Evolutionary conservation across 352 stramenopile genomes (phyloP).

Genomic region (Globisporangium nagaii): DNA sequence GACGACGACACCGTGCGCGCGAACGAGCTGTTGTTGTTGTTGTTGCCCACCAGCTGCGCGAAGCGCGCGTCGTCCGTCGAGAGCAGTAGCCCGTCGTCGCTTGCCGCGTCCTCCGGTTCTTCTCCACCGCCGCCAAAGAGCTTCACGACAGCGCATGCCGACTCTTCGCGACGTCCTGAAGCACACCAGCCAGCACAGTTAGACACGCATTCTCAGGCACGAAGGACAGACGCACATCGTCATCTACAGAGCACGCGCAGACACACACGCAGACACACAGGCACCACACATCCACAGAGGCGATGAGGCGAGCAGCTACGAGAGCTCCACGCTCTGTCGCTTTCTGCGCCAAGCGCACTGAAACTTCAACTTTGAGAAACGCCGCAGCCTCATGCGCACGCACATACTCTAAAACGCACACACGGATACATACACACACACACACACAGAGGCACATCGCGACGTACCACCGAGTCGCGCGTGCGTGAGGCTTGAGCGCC

Average conservation of each 20-base stretch:
- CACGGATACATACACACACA: neutral
- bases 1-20: constrained; percentile 15
- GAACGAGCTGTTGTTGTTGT: constrained; percentile 11
- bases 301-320: no score
- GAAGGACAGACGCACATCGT: no score
- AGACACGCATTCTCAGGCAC: neutral
- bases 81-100: neutral
- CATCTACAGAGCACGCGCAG: no score
- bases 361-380: no score
- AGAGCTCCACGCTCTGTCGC: no score
- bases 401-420: neutral
- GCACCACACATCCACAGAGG: neutral
- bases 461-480: constrained; percentile 7
- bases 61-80: constrained; percentile 5
- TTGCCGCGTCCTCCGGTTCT: constrained; percentile 10
- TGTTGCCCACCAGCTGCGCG: constrained; percentile 1
- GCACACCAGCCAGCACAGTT: neutral
- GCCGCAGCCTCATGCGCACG: no score
- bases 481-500: neutral
- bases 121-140: neutral
- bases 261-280: neutral
- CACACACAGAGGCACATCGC: neutral
- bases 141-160: neutral
- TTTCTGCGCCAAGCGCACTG: no score
- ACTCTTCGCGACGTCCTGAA: neutral